Evolutionary conservation across 768 basidiomycete species (phyloP).

Genomic region (Exsudoporus frostii): DNA sequence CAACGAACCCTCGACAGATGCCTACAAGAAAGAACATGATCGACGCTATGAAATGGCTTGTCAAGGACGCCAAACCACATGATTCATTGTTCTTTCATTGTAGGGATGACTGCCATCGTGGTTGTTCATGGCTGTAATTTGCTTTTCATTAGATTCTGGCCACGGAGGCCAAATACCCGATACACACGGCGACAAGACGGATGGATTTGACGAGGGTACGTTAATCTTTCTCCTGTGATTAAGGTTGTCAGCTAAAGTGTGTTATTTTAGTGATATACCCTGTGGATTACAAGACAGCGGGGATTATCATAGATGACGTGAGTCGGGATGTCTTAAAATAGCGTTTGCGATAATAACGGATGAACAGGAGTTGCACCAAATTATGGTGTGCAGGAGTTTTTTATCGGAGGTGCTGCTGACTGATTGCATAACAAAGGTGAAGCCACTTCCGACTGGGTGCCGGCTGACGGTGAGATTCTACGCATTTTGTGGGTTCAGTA

Average conservation of each 20-base stretch:
- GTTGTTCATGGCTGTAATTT: not conserved
- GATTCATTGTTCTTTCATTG: conserved; percentile 82
- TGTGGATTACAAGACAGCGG: conserved; percentile 71
- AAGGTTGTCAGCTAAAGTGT: not conserved
- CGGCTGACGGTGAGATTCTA: conserved; percentile 49
- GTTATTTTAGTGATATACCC: conserved; percentile 75
- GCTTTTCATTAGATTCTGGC: conserved; percentile 65
- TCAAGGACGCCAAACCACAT: conserved; percentile 60
- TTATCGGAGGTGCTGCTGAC: not conserved
- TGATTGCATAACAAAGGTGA: conserved; percentile 32
- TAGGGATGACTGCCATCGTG: conserved; percentile 7
- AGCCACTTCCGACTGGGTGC: conserved; percentile 61
- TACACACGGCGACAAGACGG: conserved; percentile 70
- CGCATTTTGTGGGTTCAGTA: not conserved
- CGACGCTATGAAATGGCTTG: conserved; percentile 64
- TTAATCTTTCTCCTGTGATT: not conserved
- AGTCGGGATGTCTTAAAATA: conserved; percentile 20
- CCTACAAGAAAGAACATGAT: conserved; percentile 56
- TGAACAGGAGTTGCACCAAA: conserved; percentile 38
- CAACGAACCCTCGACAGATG: conserved; percentile 38
- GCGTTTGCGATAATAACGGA: not conserved
- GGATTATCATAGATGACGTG: conserved; percentile 79
- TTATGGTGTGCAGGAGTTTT: conserved; percentile 33
- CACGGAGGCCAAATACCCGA: conserved; percentile 93
- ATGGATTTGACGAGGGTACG: conserved; percentile 76